phyloP scores from a whole-genome alignment of 345 rosid species.

The Excoecaria agallocha region DNA sequence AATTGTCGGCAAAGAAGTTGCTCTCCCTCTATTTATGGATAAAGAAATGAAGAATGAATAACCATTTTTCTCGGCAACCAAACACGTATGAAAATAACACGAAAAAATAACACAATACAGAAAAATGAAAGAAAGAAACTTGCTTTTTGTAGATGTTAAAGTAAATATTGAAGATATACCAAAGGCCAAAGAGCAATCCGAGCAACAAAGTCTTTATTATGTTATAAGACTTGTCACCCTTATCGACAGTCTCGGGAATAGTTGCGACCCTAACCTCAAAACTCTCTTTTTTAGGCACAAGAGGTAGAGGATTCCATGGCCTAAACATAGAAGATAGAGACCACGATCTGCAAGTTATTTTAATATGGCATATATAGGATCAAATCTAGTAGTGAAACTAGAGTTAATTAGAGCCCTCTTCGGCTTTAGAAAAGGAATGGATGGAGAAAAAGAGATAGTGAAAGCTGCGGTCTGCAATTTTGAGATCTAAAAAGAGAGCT shows the following conservation, averaged over 20 bases:
- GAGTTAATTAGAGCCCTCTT: no score
- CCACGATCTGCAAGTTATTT: constrained; percentile 62
- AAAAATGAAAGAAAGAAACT: constrained; percentile 35
- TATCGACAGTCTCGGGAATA: constrained; percentile 56
- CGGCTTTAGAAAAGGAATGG: no score
- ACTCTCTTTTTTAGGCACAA: constrained; percentile 26
- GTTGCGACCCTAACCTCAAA: constrained; percentile 56
- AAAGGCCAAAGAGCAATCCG: no score
- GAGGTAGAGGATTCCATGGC: constrained; percentile 62
- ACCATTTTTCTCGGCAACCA: no score
- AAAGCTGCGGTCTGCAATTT: no score
- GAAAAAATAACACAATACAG: background rate
- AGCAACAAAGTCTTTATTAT: constrained; percentile 53
- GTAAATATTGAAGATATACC: constrained; percentile 90
- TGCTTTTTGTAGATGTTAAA: constrained; percentile 99
- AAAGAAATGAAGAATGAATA: no score
- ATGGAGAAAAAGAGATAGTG: no score
- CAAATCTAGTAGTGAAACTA: constrained; percentile 16
- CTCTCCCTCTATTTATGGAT: no score
- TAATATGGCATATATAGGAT: constrained; percentile 38
- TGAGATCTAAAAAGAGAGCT: no score
- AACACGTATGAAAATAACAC: no score
- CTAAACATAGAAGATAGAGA: constrained; percentile 36
- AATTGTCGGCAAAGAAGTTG: no score
- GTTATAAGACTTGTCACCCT: constrained; percentile 41